Evolutionary conservation across 148 eudicot genomes (phyloP), one percentile per base, ranked within the genome.

Genomic region (Talinum fruticosum): DNA sequence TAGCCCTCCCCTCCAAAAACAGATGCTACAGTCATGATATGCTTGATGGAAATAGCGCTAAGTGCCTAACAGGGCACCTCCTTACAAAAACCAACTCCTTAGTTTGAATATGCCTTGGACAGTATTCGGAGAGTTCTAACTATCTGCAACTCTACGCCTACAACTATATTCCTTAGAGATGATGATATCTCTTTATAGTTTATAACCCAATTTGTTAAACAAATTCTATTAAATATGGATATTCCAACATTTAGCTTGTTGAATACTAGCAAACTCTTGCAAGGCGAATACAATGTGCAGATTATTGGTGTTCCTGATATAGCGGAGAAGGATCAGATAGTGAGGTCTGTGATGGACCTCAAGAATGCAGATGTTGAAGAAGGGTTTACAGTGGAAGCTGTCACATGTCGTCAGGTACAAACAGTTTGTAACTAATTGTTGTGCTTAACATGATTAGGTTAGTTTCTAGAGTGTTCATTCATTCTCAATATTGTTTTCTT

Each of bases 301-400:
- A 85, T 96, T 79, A 81, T 96, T 75, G 99, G 99, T 74, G 88
- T 88, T 85, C 85, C 89, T 80, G 85, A 87, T 53, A 86, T 80
- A 84, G 92, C 99, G 34, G 99, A 93, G 89, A 93, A 93, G 89
- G 99, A 93, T 89, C 95, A 93, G 86, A 88, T 96, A 81, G 99
- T 90, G 26, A 96, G 91, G 87, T 84, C 97, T 38, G 97, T 91
- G 79, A 91, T 91, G 95, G 85, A 90, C 62, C 88, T 96, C 57
- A 91, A 79, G 86, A 88, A 84, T 87, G 89, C 98, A 41, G 93
- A 96, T 84, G 85, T 96, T 71, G 98, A 96, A 84, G 99, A 91
- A 82, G 98, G 98, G 24, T 96, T 89, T 79, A 88, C 97, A 24
- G 81, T 62, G 73, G 98, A 96, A 83, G 94, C 88, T 85, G 89